These are phyloP conservation scores for Leccinum proliferum DNA, from an alignment of 1,284 basidiomycete species.

Conservation along the genomic window DNA sequence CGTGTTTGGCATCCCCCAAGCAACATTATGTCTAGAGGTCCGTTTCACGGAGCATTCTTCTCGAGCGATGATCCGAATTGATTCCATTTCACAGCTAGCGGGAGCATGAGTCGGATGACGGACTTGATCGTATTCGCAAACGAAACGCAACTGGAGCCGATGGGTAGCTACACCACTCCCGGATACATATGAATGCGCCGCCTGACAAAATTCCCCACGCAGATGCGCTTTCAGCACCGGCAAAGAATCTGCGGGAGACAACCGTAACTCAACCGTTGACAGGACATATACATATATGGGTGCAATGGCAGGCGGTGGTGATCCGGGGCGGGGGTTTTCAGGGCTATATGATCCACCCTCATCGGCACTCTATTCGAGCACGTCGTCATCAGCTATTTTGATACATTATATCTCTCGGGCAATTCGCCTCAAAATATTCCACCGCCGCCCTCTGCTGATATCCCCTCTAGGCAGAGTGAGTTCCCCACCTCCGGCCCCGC, in stretches of 20 bases:
- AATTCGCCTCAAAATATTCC: conserved; percentile 43
- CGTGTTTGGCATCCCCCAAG: conserved; percentile 78
- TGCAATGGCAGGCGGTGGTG: conserved; percentile 13
- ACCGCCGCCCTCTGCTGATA: conserved; percentile 37
- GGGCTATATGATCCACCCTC: conserved; percentile 24
- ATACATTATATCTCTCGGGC: conserved; percentile 27
- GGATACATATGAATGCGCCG: conserved; percentile 24
- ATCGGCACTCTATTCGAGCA: conserved; percentile 44
- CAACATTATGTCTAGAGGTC: conserved; percentile 79
- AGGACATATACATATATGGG: conserved; percentile 12
- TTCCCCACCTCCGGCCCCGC: conserved; percentile 39
- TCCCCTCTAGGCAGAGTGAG: conserved; percentile 50
- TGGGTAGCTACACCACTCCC: conserved; percentile 46
- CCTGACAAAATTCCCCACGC: conserved; percentile 22
- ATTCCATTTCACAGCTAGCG: conserved; percentile 44
- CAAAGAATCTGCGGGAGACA: conserved; percentile 29
- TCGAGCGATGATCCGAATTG: conserved; percentile 4
- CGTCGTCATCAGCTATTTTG: conserved; percentile 35
- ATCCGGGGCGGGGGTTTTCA: conserved; percentile 17
- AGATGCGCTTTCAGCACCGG: conserved; percentile 29
- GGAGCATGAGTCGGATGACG: conserved; percentile 69
- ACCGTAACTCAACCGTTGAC: conserved; percentile 19
- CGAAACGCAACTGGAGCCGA: conserved; percentile 49
- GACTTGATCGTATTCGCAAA: conserved; percentile 66
- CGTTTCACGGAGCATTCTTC: conserved; percentile 9